These are phyloP conservation scores for Ustilago curta DNA, from an alignment of 1,284 basidiomycete genomes.

Conservation along the genomic window DNA sequence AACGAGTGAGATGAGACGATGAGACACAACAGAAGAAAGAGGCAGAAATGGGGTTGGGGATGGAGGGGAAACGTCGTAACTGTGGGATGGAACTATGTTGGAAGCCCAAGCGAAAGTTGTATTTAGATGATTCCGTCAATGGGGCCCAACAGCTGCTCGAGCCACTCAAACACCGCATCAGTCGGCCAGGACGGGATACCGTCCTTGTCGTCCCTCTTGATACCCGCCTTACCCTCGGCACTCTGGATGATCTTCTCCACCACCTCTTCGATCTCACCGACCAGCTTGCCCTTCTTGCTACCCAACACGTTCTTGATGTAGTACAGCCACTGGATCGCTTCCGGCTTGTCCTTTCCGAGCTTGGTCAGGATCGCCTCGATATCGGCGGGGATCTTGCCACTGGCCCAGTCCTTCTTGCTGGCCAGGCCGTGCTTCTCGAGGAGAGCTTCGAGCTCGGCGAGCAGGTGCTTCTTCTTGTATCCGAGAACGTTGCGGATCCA, in stretches of 20 bases:
- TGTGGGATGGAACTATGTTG: too few relatives aligned
- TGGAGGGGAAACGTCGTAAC: too few relatives aligned
- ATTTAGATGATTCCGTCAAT: conserved; percentile 1
- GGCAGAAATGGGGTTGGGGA: not conserved
- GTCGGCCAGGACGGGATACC: not conserved
- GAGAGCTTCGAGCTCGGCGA: not conserved
- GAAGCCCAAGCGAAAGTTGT: too few relatives aligned
- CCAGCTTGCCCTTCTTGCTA: not conserved
- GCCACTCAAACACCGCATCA: not conserved
- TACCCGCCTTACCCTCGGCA: too few relatives aligned
- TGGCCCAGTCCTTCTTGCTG: not conserved
- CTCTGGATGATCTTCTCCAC: not conserved
- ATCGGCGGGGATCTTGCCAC: not conserved
- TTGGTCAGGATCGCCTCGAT: conserved; percentile 1
- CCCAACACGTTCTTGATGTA: not conserved
- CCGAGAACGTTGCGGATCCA: conserved; percentile 10
- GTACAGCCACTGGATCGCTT: conserved; percentile 9
- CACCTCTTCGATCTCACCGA: not conserved
- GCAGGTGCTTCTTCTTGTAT: conserved; percentile 10
- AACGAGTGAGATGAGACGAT: not conserved
- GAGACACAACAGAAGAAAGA: too few relatives aligned
- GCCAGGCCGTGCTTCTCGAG: conserved; percentile 2
- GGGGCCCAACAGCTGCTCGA: not conserved
- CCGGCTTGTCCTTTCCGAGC: not conserved
- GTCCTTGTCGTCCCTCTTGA: not conserved